These are phyloP conservation scores for Tetracladium marchalianum DNA, from an alignment of 495 filamentous ascomycete genomes.

Conservation along the genomic window DNA sequence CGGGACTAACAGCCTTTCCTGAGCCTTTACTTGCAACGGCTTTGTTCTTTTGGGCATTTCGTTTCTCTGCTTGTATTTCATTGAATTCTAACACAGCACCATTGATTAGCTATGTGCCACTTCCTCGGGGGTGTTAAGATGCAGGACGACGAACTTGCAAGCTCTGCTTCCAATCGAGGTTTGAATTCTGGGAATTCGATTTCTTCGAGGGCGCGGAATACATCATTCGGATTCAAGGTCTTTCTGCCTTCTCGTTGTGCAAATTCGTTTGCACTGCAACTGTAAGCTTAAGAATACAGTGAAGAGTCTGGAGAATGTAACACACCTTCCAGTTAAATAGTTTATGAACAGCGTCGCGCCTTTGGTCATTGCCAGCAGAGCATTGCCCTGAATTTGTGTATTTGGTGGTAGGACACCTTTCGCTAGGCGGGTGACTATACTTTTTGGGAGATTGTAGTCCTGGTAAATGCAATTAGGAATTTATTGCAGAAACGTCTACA, in stretches of 20 bases:
- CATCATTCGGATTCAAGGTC: constrained; percentile 75
- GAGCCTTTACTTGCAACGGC: constrained; percentile 10
- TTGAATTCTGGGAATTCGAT: constrained; percentile 76
- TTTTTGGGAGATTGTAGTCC: constrained; percentile 88
- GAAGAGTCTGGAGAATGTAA: constrained; percentile 9
- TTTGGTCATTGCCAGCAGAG: constrained; percentile 82
- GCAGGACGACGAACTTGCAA: constrained; percentile 28
- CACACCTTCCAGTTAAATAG: constrained; percentile 77
- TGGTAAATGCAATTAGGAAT: constrained; percentile 24
- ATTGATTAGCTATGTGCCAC: constrained; percentile 12
- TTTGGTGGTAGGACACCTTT: constrained; percentile 96
- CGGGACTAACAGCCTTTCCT: constrained; percentile 1
- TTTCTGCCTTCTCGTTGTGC: constrained; percentile 59
- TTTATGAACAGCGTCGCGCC: constrained; percentile 91
- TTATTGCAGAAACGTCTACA: background rate
- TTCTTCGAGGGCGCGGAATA: constrained; percentile 72
- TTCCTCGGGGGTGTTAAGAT: constrained; percentile 31
- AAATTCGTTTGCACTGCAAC: constrained; percentile 64
- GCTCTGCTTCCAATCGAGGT: constrained; percentile 41
- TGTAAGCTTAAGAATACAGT: constrained; percentile 1
- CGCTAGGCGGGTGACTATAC: constrained; percentile 85
- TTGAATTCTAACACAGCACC: constrained; percentile 30
- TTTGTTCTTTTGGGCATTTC: constrained; percentile 45
- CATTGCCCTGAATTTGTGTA: constrained; percentile 90
- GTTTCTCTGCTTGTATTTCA: constrained; percentile 54